Evolutionary conservation across 2,329 filamentous ascomycete genomes (phyloP).

Genomic region (Xylariaceae sp.): DNA sequence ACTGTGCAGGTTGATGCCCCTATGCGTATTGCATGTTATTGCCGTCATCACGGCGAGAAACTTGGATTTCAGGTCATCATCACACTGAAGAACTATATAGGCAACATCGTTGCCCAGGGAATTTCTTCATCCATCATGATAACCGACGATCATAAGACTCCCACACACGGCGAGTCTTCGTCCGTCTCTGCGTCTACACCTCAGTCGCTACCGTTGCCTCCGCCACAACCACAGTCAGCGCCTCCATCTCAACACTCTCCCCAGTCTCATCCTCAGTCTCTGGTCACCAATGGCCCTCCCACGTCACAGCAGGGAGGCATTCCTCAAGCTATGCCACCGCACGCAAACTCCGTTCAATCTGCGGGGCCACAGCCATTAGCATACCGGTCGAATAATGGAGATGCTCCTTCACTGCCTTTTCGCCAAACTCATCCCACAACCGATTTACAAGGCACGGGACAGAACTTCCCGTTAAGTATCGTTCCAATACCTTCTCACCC

Average conservation of each 20-base stretch:
- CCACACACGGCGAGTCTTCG: conserved; percentile 13
- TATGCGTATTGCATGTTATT: conserved; percentile 97
- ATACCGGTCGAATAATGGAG: conserved; percentile 31
- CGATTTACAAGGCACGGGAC: conserved; percentile 56
- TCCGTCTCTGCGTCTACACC: conserved; percentile 8
- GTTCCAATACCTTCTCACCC: conserved; percentile 21
- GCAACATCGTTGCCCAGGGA: conserved; percentile 72
- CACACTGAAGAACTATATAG: conserved; percentile 78
- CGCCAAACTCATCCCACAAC: conserved; percentile 55
- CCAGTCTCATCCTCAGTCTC: conserved; percentile 21
- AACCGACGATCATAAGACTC: conserved; percentile 93
- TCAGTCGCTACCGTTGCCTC: conserved; percentile 5
- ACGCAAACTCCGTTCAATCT: conserved; percentile 4
- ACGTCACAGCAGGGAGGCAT: conserved; percentile 4
- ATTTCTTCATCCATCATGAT: conserved; percentile 91
- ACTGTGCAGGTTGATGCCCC: conserved; percentile 76
- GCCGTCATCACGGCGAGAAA: conserved; percentile 91
- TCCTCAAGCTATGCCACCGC: conserved; percentile 9
- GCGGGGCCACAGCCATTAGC: conserved; percentile 3
- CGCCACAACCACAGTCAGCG: conserved; percentile 10
- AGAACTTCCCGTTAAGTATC: conserved; percentile 39
- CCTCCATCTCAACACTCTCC: conserved; percentile 15
- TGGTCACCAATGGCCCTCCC: conserved; percentile 5
- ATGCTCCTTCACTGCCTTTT: conserved; percentile 39
- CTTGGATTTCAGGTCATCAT: conserved; percentile 89